These are phyloP conservation scores for Cyclotella baltica DNA, from an alignment of 108 stramenopile genomes.

Conservation along the genomic window DNA sequence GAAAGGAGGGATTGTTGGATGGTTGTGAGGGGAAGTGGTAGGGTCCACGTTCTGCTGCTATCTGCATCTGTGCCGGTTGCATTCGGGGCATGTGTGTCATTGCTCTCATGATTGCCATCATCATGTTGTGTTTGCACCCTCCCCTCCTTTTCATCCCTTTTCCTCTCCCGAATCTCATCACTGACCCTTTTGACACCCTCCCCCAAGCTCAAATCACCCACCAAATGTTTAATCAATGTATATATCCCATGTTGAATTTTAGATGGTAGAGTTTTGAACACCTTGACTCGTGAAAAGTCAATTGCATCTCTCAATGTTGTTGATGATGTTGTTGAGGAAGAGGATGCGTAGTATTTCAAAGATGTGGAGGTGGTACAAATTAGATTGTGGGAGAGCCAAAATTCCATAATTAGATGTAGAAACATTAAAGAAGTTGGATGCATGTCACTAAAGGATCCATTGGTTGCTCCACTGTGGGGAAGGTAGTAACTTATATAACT, in stretches of 20 bases:
- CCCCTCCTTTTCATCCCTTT: constrained; percentile 34
- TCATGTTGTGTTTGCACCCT: too few relatives aligned
- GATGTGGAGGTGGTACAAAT: too few relatives aligned
- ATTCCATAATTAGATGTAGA: constrained; percentile 69
- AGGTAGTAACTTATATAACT: constrained; percentile 7
- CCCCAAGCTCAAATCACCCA: constrained; percentile 31
- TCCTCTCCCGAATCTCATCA: constrained; percentile 11
- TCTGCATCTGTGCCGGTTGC: too few relatives aligned
- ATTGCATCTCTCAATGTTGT: constrained; percentile 52
- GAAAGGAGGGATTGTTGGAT: constrained; percentile 74
- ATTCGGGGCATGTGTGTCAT: too few relatives aligned
- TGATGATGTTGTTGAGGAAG: too few relatives aligned
- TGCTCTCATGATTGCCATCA: too few relatives aligned
- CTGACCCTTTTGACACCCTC: constrained; percentile 30
- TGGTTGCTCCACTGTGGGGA: not conserved
- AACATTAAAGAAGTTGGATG: constrained; percentile 69
- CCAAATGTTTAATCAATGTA: constrained; percentile 52
- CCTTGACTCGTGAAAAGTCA: constrained; percentile 56
- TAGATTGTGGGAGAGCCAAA: constrained; percentile 72
- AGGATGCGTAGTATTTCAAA: too few relatives aligned
- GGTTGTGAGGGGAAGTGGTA: constrained; percentile 67
- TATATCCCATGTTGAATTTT: constrained; percentile 62
- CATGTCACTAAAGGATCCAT: too few relatives aligned
- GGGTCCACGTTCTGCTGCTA: constrained; percentile 44
- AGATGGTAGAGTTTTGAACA: constrained; percentile 55